Percentiles rank a stretch among this genome's conserved stretches.
These are phyloP conservation scores for Colletotrichum sp. DNA, from an alignment of 2,329 filamentous ascomycete species.

Conservation along the genomic window DNA sequence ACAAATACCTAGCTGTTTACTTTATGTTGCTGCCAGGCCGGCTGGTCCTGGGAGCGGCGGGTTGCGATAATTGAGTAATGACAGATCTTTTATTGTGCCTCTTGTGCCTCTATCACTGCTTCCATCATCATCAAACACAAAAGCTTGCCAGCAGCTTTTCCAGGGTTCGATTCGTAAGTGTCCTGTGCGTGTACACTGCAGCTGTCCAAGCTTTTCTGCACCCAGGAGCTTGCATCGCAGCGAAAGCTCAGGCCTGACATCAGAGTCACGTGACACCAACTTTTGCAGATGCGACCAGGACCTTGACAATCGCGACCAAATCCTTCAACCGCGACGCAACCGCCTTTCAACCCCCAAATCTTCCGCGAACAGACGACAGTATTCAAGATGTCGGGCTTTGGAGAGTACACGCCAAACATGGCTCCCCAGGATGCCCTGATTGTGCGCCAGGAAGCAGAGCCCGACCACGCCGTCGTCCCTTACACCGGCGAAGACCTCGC, in stretches of 20 bases:
- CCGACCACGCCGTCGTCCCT: constrained; percentile 65
- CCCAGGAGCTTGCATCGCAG: background rate
- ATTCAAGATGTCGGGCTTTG: constrained; percentile 63
- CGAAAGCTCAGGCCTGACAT: constrained; percentile 12
- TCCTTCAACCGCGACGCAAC: constrained; percentile 6
- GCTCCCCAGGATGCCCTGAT: constrained; percentile 68
- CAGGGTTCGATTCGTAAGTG: background rate
- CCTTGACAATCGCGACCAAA: background rate
- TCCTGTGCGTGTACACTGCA: background rate
- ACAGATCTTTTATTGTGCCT: constrained; percentile 1
- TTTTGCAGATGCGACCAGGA: constrained; percentile 3
- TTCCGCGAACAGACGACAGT: background rate
- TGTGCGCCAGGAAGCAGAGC: constrained; percentile 57
- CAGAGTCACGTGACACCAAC: constrained; percentile 19
- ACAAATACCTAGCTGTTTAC: constrained; percentile 22
- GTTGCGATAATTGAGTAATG: constrained; percentile 25
- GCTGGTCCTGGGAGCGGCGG: constrained; percentile 19
- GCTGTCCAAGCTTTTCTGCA: background rate
- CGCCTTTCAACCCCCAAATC: constrained; percentile 9
- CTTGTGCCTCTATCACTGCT: background rate
- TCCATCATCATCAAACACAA: background rate
- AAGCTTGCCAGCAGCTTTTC: background rate
- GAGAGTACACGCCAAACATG: constrained; percentile 71
- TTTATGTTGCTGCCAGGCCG: constrained; percentile 22
- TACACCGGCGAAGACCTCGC: constrained; percentile 77